Evolutionary conservation across 805 yeast species (phyloP), one percentile per base, ranked within the genome.

Genomic region (Candida anglica): DNA sequence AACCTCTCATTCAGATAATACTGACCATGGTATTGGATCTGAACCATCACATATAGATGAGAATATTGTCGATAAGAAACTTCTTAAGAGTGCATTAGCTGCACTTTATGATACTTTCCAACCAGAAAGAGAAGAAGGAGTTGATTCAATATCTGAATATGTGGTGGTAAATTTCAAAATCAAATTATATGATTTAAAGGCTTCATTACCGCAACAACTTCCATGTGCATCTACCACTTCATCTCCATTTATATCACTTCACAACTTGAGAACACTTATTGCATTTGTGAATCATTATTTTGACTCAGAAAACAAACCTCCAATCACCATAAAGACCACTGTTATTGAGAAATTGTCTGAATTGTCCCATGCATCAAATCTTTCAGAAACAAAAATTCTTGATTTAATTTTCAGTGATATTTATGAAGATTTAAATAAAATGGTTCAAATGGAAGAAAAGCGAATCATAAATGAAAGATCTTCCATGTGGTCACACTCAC

Each of bases 91-190:
- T 16, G 71, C 73, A 1, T 45, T 64, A 23, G 55, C 65, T 14
- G 71, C 71, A 1, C 47, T 66, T 13, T 66, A 65, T 42, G 62
- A 64, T 32, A 67, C 71, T 1, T 66, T 67, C 32, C 40, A 56
- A 15, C 48, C 46, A 15, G 43, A 43, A 1, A 28, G 24, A 16
- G 26, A 15, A n/a, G 16, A 21, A 17, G 29, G 33, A 15, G 22
- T 22, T 2, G 35, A 33, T 8, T 30, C 42, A 3, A 32, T 34
- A n/a, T 33, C 54, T 7, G 66, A 61, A 46, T 85, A 85, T 50
- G 76, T 82, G 22, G 76, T 84, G 19, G 67, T 84, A 38, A 86
- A 83, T 51, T 68, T 80, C 42, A 81, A 75, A 42, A 67, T 84
- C 18, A 77, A 75, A 37, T 79, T 84, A 47, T 68, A 66, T 38